Conservation (phyloP, 148 eudicot species). For the Vaccinium myrtillus region DNA sequence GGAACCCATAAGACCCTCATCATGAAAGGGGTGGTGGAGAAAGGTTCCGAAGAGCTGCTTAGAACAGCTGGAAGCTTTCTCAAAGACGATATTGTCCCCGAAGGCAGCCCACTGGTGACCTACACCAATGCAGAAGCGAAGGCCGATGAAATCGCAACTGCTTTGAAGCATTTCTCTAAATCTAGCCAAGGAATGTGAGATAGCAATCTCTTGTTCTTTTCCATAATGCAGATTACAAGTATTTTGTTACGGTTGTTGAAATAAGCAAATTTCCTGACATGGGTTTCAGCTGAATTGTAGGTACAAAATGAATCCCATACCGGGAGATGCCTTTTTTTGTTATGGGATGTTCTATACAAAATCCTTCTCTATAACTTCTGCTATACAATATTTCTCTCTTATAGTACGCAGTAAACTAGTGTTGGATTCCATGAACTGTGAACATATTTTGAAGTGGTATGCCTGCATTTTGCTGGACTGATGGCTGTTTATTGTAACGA, state of each 20-base stretch:
- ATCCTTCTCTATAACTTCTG: neutral
- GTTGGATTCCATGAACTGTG: neutral
- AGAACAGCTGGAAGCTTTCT: slow-evolving; percentile 58
- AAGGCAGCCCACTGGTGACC: slow-evolving; percentile 50
- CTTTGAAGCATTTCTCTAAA: slow-evolving; percentile 49
- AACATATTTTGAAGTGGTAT: neutral
- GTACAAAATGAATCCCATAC: slow-evolving; percentile 13
- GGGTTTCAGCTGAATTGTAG: slow-evolving; percentile 13
- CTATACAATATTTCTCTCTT: neutral
- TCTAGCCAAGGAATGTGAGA: slow-evolving; percentile 18
- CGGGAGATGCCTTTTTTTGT: slow-evolving; percentile 14
- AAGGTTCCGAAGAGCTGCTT: slow-evolving; percentile 60
- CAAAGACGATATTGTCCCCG: slow-evolving; percentile 61
- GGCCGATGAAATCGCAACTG: slow-evolving; percentile 49
- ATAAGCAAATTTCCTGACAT: neutral
- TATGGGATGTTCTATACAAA: neutral
- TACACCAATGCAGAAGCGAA: slow-evolving; percentile 30
- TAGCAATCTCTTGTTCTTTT: neutral
- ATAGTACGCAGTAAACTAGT: neutral
- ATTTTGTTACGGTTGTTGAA: neutral
- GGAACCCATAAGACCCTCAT: slow-evolving; percentile 70
- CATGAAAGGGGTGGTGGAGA: slow-evolving; percentile 53
- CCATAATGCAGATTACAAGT: neutral
- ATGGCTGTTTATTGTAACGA: neutral
- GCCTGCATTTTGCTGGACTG: no score